Conservation (phyloP, 2,329 filamentous ascomycete genomes). For the Fusarium sp. region DNA sequence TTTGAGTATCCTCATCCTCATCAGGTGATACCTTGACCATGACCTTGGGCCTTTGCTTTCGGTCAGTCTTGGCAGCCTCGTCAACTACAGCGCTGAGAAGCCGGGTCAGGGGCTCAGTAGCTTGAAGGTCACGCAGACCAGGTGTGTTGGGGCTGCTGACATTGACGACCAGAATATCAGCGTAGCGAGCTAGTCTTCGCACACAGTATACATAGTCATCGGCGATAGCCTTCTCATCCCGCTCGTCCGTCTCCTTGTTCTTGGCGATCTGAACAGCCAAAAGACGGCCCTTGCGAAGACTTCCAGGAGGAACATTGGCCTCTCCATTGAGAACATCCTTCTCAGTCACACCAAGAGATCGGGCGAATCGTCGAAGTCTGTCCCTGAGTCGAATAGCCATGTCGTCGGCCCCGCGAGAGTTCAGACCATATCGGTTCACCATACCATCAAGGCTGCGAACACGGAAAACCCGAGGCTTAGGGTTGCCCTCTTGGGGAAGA, state of each 20-base stretch:
- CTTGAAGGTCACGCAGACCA: constrained; percentile 87
- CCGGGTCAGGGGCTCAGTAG: constrained; percentile 80
- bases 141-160: constrained; percentile 97
- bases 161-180: constrained; percentile 97
- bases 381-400: constrained; percentile 83
- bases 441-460: constrained; percentile 84
- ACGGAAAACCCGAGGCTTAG: constrained; percentile 87
- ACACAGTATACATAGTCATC: constrained; percentile 92
- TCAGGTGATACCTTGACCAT: constrained; percentile 99
- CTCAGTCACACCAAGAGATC: constrained; percentile 75
- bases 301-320: constrained; percentile 83
- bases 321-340: constrained; percentile 79
- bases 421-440: constrained; percentile 96
- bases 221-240: constrained; percentile 82
- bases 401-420: constrained; percentile 87
- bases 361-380: constrained; percentile 81
- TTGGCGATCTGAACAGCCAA: constrained; percentile 95
- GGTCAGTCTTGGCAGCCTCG: constrained; percentile 74
- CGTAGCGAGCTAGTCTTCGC: constrained; percentile 81
- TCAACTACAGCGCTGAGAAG: constrained; percentile 85
- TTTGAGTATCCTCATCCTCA: constrained; percentile 85
- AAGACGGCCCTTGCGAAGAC: constrained; percentile 77
- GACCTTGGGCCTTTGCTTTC: constrained; percentile 74
- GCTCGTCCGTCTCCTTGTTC: constrained; percentile 91
- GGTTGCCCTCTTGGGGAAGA: constrained; percentile 87